Conservation (phyloP, 805 yeast species). For the Lipomyces sp. region DNA sequence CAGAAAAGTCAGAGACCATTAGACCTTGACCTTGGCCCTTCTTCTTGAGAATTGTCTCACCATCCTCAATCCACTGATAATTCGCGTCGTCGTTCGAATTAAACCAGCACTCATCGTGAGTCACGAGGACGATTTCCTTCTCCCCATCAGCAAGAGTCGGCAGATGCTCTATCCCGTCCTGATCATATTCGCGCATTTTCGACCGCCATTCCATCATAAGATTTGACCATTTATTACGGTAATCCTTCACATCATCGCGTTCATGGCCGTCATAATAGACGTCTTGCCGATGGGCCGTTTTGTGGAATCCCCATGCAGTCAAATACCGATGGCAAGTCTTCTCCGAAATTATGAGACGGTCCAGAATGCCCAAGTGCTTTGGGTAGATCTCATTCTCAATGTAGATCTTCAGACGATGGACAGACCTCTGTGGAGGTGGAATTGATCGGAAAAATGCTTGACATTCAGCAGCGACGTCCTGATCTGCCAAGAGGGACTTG, state of each 20-base stretch:
- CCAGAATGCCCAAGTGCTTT: neutral
- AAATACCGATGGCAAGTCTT: neutral
- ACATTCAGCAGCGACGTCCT: neutral
- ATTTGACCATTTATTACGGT: neutral
- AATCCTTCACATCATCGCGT: neutral
- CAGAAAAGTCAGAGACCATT: too few relatives aligned
- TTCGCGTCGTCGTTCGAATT: too few relatives aligned
- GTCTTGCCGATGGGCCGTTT: neutral
- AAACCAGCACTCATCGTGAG: too few relatives aligned
- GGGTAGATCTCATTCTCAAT: neutral
- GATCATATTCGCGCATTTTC: neutral
- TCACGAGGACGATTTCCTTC: too few relatives aligned
- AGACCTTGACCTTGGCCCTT: too few relatives aligned
- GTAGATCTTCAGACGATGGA: neutral
- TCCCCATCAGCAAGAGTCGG: neutral
- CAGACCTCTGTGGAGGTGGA: neutral
- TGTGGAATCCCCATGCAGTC: neutral
- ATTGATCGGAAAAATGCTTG: neutral
- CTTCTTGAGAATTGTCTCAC: too few relatives aligned
- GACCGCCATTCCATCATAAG: neutral
- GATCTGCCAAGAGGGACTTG: slow-evolving; percentile 1
- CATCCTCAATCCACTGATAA: too few relatives aligned
- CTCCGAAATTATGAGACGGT: neutral
- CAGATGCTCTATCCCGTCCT: neutral
- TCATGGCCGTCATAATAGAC: slow-evolving; percentile 2